Evolutionary conservation across 2,329 filamentous ascomycete species (phyloP), one percentile per base, ranked within the genome.

Genomic region (Ceratocystis variospora): DNA sequence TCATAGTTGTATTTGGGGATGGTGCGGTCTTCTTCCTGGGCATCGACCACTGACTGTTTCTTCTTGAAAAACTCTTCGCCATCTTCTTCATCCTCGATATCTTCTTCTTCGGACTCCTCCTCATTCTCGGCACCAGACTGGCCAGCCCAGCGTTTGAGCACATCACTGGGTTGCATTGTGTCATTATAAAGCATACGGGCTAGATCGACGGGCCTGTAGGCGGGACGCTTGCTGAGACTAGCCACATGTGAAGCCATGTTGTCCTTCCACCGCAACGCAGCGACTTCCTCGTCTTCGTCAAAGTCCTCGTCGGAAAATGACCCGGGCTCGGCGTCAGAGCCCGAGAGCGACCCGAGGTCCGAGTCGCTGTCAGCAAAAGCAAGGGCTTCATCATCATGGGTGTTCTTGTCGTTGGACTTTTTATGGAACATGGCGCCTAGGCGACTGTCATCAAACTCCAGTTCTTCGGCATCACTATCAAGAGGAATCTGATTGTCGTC

Each of bases 331-430:
- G 78, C 78, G 1, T 82, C 81, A 5, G 78, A 77, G 0, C 76
- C 78, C 7, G 90, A 96, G 69, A 96, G 76, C 2, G 93, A 96
- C 5, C 94, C 94, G 3, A 99, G 81, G 73, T 99, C 95, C 0
- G 94, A 99, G 75, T 99, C 95, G 72, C 90, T 96, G 72, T 99
- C 94, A 15, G 94, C 94, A 77, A 96, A 99, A 1, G 86, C 90
- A 67, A 97, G 72, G 65, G 96, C 90, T 37, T 85, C 89, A 10
- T 79, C 89, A 10, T 79, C 79, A 19, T 22, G 31, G 1, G 59
- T 6, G 25, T 73, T 80, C 46, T 82, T 78, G 64, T 79, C 78
- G 22, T 19, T 15, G 19, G 19, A 5, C 44, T 83, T 81, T 17
- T 79, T 76, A 66, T 80, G 80, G 73, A 87, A 87, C 72, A 86